phyloP scores from a whole-genome alignment of 129 eudicot genomes.

The Sambucus nigra region DNA sequence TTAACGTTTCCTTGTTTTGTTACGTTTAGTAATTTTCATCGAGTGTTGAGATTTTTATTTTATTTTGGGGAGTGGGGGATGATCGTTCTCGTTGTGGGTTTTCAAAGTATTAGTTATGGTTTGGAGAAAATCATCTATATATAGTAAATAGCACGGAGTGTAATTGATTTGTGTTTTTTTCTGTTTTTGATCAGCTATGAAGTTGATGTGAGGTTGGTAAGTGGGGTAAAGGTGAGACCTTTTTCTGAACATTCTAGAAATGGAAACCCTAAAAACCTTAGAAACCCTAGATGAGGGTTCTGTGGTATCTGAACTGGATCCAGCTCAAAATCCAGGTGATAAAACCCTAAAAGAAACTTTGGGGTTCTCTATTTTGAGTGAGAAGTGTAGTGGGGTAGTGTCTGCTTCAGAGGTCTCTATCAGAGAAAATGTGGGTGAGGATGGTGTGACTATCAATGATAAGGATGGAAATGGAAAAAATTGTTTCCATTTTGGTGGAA shows the following conservation, averaged over 20 bases:
- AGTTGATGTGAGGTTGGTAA: conserved; percentile 19
- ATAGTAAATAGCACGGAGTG: conserved; percentile 4
- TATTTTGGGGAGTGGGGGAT: too few relatives aligned
- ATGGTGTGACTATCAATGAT: background rate
- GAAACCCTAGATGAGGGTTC: conserved; percentile 44
- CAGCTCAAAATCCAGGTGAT: conserved; percentile 11
- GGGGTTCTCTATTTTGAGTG: conserved; percentile 14
- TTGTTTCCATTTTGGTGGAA: background rate
- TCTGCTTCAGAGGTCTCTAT: conserved; percentile 1
- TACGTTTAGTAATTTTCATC: too few relatives aligned
- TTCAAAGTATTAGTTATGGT: too few relatives aligned
- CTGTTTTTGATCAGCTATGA: conserved; percentile 24
- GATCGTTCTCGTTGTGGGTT: too few relatives aligned
- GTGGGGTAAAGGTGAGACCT: conserved; percentile 32
- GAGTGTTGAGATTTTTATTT: too few relatives aligned
- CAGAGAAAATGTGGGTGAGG: conserved; percentile 12
- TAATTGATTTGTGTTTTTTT: conserved; percentile 3
- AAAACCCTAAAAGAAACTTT: conserved; percentile 14
- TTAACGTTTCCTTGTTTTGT: too few relatives aligned
- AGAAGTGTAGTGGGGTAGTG: conserved; percentile 17
- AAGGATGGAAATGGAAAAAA: background rate
- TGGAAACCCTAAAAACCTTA: conserved; percentile 34
- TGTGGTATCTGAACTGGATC: conserved; percentile 17
- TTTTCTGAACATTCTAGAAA: conserved; percentile 26
- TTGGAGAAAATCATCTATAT: background rate